These are phyloP conservation scores for Acanthamoeba divionensis DNA, from an alignment of 208 protist genomes.

Conservation along the genomic window DNA sequence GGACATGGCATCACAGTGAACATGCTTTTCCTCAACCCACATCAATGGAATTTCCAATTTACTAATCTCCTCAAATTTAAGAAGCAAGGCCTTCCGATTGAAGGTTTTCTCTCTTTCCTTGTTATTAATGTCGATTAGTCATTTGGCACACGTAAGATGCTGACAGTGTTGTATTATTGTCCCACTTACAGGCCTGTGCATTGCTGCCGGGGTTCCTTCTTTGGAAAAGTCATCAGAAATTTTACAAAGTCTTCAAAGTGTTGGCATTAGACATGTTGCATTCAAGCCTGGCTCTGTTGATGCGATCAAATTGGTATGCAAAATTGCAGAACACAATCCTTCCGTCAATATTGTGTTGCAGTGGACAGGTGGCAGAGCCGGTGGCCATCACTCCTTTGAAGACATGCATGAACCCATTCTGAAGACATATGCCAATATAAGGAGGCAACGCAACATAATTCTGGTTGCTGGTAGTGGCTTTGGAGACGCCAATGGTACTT, in stretches of 20 bases:
- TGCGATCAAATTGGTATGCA: conserved; percentile 72
- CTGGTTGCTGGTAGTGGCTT: conserved; percentile 79
- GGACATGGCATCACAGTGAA: conserved; percentile 75
- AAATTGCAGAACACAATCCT: conserved; percentile 71
- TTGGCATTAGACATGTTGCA: conserved; percentile 72
- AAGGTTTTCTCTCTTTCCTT: not conserved
- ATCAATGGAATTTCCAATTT: conserved; percentile 80
- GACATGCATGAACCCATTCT: conserved; percentile 80
- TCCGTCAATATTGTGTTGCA: conserved; percentile 76
- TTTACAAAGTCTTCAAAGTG: conserved; percentile 49
- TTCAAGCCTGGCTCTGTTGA: conserved; percentile 80
- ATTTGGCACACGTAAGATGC: not conserved
- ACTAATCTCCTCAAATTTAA: conserved; percentile 69
- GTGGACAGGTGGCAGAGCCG: conserved; percentile 81
- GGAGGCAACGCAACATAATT: conserved; percentile 74
- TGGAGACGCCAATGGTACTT: conserved; percentile 71
- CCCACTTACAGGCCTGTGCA: conserved; percentile 67
- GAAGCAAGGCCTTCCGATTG: conserved; percentile 72
- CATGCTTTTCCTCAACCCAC: conserved; percentile 79
- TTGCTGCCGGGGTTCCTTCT: conserved; percentile 78
- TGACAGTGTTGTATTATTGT: no score
- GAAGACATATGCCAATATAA: conserved; percentile 77
- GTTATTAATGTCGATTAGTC: not conserved
- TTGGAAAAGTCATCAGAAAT: conserved; percentile 76
- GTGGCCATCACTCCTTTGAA: conserved; percentile 83